Evolutionary conservation across 257 asterid species (phyloP), one percentile per base, ranked within the genome.

Genomic region (Penstemon newberryi): DNA sequence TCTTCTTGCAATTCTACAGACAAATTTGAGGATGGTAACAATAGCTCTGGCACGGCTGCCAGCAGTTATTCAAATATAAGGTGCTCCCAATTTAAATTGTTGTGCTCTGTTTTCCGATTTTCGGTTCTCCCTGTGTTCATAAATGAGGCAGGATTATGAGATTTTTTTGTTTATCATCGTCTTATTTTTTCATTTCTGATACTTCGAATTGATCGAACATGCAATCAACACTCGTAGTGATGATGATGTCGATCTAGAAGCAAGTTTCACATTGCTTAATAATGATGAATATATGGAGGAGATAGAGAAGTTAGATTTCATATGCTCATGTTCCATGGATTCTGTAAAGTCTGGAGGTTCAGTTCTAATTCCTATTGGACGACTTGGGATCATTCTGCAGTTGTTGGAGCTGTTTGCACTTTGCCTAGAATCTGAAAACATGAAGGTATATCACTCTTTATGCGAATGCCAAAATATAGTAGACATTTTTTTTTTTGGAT

Each of bases 331-430:
- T 77, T 82, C 87, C 25, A 56, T 88, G 82, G 89, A 84, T 66
- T 83, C 87, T 75, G 60, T 82, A 59, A 87, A 67, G 66, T 81
- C 78, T 13, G 92, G 96, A 56, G 96, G 97, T 54, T 88, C 97
- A 3, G 94, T 85, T 79, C 75, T 93, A 62, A 86, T 93, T 81
- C 89, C 99, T 60, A 80, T 84, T 71, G 95, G 92, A 58, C 88
- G 91, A 25, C 76, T 85, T 67, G 94, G 90, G 64, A 67, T 83
- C 64, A 65, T 88, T 81, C 80, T 93, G 76, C 94, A 84, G 80
- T 84, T 93, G 41, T 80, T 93, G 88, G 99, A 93, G 79, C 78
- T 67, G 45, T 74, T 90, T 41, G 78, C 93, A 25, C 78, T 70
- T 73, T 69, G 66, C 40, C 75, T 88, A 46, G 79, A 78, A 55